Conservation (phyloP, 2,329 filamentous ascomycete species). For the Bipolaris zeicola region DNA sequence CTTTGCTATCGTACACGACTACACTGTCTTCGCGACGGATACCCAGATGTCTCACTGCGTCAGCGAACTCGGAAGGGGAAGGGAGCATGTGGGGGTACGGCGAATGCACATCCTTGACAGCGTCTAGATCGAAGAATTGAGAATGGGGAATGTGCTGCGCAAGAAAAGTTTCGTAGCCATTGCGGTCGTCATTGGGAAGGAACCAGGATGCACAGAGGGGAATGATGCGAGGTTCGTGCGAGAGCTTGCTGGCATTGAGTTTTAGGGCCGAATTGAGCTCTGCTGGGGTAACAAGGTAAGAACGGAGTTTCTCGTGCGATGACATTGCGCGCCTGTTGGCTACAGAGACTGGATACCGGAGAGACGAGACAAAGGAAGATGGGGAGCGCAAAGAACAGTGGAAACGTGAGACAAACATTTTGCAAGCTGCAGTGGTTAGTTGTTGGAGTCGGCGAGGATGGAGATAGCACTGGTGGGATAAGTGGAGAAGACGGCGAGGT, state of each 20-base stretch:
- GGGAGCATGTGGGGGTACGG: conserved; percentile 98
- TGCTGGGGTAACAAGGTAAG: conserved; percentile 84
- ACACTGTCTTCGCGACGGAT: conserved; percentile 86
- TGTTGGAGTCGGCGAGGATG: conserved; percentile 13
- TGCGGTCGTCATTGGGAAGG: conserved; percentile 86
- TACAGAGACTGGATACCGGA: conserved; percentile 15
- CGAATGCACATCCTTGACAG: conserved; percentile 82
- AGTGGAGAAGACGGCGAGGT: conserved; percentile 25
- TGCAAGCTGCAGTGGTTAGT: conserved; percentile 26
- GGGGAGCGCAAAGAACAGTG: conserved; percentile 33
- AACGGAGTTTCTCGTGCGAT: conserved; percentile 62
- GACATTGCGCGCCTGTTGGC: conserved; percentile 33
- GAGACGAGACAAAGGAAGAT: conserved; percentile 19
- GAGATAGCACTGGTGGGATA: conserved; percentile 7
- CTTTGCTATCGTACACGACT: conserved; percentile 91
- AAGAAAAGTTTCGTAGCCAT: conserved; percentile 79
- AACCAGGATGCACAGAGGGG: conserved; percentile 96
- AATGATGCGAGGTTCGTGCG: conserved; percentile 80
- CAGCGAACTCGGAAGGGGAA: conserved; percentile 76
- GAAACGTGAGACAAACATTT: conserved; percentile 39
- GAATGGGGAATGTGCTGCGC: conserved; percentile 84
- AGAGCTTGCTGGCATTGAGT: conserved; percentile 80
- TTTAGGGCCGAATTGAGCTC: conserved; percentile 82
- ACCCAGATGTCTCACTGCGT: conserved; percentile 86
- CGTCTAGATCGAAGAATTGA: conserved; percentile 96